phyloP scores from a whole-genome alignment of 768 basidiomycete species.

The Kwoniella mangroviensis region DNA sequence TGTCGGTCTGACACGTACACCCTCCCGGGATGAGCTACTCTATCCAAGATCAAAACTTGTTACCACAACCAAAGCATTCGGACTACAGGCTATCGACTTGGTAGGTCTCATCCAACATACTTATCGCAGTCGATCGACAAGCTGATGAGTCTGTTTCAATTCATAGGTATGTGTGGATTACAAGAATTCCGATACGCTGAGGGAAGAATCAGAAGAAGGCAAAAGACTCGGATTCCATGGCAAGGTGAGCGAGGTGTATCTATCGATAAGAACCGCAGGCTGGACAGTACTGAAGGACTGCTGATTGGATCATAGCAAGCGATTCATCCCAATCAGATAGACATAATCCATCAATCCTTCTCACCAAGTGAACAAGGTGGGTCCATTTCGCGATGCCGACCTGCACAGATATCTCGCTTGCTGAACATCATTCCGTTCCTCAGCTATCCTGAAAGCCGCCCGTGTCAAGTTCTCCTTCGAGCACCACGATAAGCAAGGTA shows the following conservation, averaged over 20 bases:
- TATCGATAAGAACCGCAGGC: too few relatives aligned
- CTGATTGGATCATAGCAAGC: slow-evolving; percentile 70
- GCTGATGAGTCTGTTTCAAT: neutral
- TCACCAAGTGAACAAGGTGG: slow-evolving; percentile 73
- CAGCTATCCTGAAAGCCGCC: slow-evolving; percentile 77
- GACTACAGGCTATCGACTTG: slow-evolving; percentile 87
- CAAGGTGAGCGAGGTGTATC: slow-evolving; percentile 64
- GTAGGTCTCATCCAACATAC: slow-evolving; percentile 58
- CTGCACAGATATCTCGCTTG: neutral
- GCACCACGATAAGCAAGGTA: slow-evolving; percentile 66
- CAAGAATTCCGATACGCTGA: slow-evolving; percentile 69
- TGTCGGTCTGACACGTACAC: slow-evolving; percentile 77
- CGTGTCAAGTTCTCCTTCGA: slow-evolving; percentile 72
- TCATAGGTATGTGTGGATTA: slow-evolving; percentile 84
- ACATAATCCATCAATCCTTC: slow-evolving; percentile 75
- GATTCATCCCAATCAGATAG: slow-evolving; percentile 85
- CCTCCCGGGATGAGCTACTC: slow-evolving; percentile 74
- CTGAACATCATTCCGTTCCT: neutral
- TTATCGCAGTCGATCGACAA: too few relatives aligned
- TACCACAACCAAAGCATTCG: slow-evolving; percentile 79
- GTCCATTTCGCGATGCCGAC: slow-evolving; percentile 4
- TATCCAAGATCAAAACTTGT: slow-evolving; percentile 83
- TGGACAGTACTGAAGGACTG: too few relatives aligned
- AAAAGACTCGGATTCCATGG: slow-evolving; percentile 85
- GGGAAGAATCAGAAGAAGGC: slow-evolving; percentile 79